Conservation (phyloP, 768 basidiomycete species). For the Pluteus cervinus region DNA sequence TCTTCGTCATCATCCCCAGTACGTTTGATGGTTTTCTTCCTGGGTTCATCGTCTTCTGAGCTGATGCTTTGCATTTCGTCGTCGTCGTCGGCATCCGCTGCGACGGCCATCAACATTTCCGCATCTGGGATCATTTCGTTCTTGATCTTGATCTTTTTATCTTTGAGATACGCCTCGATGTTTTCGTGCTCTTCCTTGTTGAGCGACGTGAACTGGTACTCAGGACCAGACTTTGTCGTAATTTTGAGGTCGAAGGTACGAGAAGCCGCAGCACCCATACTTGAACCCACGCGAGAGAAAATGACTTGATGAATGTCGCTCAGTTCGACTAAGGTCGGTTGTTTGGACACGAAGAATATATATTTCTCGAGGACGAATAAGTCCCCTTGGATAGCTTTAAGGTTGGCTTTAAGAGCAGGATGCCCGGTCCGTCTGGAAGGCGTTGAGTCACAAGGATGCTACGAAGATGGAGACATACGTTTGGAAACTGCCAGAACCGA, state of each 20-base stretch:
- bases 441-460: neutral
- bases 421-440: conserved; percentile 72
- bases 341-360: conserved; percentile 96
- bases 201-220: conserved; percentile 88
- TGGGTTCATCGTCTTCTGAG: conserved; percentile 60
- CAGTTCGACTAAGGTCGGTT: conserved; percentile 86
- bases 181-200: conserved; percentile 93
- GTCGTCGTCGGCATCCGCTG: conserved; percentile 63
- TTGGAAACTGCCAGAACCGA: conserved; percentile 80
- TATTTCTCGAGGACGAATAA: conserved; percentile 98
- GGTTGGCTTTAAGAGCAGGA: conserved; percentile 94
- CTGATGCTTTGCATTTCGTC: conserved; percentile 81
- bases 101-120: conserved; percentile 64
- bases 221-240: conserved; percentile 76
- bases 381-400: conserved; percentile 95
- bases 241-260: conserved; percentile 94
- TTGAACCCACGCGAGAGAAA: conserved; percentile 90
- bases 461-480: conserved; percentile 40
- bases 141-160: conserved; percentile 91
- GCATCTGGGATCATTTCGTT: conserved; percentile 93
- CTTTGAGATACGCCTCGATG: conserved; percentile 78
- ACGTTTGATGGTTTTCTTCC: conserved; percentile 33
- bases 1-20: conserved; percentile 63
- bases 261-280: conserved; percentile 74
- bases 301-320: conserved; percentile 84